phyloP scores from a whole-genome alignment of 116 monocot species.

The Cymodocea nodosa region DNA sequence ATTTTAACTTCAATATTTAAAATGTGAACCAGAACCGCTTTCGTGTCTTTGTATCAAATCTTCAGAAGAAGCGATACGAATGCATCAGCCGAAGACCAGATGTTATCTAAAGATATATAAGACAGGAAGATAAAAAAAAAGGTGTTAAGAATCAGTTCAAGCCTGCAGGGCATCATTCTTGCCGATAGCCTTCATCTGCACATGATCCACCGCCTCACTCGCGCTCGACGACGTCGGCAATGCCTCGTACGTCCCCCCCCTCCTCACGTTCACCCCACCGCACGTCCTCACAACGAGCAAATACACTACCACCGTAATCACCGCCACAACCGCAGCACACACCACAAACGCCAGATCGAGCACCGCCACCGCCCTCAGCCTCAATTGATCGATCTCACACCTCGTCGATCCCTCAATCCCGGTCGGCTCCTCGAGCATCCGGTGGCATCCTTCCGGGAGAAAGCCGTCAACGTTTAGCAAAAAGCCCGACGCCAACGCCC shows the following conservation, averaged over 20 bases:
- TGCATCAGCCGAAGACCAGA: neutral
- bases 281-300: conserved; percentile 5
- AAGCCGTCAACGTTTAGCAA: conserved; percentile 55
- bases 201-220: conserved; percentile 27
- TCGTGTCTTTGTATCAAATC: too few species aligned
- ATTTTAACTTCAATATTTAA: too few species aligned
- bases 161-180: conserved; percentile 22
- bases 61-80: neutral
- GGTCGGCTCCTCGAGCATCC: conserved; percentile 27
- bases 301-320: conserved; percentile 27
- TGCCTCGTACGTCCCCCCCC: conserved; percentile 43
- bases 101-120: neutral
- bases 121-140: neutral
- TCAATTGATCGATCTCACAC: conserved; percentile 54
- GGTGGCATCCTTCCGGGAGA: conserved; percentile 68
- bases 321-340: conserved; percentile 26
- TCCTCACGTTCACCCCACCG: conserved; percentile 24
- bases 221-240: conserved; percentile 32
- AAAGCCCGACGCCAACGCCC: conserved; percentile 52
- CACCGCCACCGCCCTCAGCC: conserved; percentile 33
- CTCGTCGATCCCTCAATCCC: conserved; percentile 26
- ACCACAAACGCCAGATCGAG: conserved; percentile 48
- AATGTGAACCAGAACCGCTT: too few species aligned
- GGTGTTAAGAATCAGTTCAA: neutral
- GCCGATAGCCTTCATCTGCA: conserved; percentile 62